Percentiles rank a stretch among this genome's conserved stretches.
Conservation (phyloP, 768 basidiomycete species). For the Gelatoporia subvermispora region DNA sequence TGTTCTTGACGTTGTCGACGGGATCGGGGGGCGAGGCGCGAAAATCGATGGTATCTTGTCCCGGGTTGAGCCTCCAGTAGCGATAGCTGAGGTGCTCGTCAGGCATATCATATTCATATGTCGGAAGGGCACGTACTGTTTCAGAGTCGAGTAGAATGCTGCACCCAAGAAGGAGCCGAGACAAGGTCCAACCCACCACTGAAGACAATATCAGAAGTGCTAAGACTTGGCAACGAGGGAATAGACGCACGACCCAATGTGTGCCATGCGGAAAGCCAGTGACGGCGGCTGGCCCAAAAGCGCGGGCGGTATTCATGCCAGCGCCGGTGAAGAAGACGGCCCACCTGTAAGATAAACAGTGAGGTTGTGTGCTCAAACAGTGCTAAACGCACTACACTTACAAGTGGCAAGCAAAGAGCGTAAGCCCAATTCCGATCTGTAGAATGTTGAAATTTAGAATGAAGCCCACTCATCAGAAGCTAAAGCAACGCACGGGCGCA, state of each 20-base stretch:
- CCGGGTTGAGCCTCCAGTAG: conserved; percentile 52
- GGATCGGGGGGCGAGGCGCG: conserved; percentile 39
- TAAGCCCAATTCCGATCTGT: conserved; percentile 61
- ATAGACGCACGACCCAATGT: conserved; percentile 60
- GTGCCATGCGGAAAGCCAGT: conserved; percentile 46
- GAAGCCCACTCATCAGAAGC: background rate
- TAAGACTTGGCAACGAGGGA: background rate
- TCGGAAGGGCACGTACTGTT: conserved; percentile 32
- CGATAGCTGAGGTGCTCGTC: background rate
- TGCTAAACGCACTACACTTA: conserved; percentile 27
- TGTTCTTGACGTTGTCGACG: conserved; percentile 6
- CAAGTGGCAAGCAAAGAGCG: conserved; percentile 60
- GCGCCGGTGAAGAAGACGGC: conserved; percentile 62
- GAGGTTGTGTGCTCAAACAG: background rate
- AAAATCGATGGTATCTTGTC: conserved; percentile 38
- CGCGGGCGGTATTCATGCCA: conserved; percentile 62
- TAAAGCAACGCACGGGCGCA: conserved; percentile 45
- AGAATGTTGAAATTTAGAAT: background rate
- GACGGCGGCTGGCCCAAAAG: conserved; percentile 67
- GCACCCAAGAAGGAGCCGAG: conserved; percentile 60
- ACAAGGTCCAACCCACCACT: conserved; percentile 73
- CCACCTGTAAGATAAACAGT: conserved; percentile 33
- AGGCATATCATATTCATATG: background rate
- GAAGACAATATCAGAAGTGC: background rate
- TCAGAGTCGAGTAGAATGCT: conserved; percentile 53